Conservation (phyloP, 805 yeast species). For the Candida nanaspora region DNA sequence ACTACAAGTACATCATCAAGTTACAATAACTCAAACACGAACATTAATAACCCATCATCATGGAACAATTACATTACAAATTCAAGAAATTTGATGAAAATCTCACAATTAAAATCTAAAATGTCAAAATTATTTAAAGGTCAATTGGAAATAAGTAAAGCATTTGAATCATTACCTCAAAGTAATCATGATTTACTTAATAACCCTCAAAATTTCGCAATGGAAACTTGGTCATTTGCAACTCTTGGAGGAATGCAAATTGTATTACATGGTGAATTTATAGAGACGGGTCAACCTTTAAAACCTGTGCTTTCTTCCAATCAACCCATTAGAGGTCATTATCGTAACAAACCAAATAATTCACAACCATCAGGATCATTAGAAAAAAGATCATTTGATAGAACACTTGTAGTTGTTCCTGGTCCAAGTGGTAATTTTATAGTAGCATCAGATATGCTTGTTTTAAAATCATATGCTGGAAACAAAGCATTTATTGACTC, state of each 20-base stretch:
- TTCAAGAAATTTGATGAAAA: constrained; percentile 70
- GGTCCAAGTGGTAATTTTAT: constrained; percentile 62
- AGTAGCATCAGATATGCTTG: constrained; percentile 81
- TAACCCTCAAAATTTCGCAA: constrained; percentile 59
- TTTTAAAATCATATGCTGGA: constrained; percentile 55
- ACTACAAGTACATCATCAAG: too few species aligned
- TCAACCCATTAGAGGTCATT: too few species aligned
- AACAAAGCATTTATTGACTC: constrained; percentile 43
- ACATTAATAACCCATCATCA: constrained; percentile 15
- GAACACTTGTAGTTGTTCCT: constrained; percentile 70
- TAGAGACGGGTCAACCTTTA: constrained; percentile 58
- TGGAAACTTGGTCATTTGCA: constrained; percentile 71
- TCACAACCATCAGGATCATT: constrained; percentile 16
- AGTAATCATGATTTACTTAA: constrained; percentile 64
- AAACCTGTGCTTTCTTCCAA: too few species aligned
- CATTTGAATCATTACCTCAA: constrained; percentile 67
- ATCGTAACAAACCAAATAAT: constrained; percentile 4
- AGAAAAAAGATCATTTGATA: constrained; percentile 72
- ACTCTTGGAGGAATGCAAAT: constrained; percentile 73
- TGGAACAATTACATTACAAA: constrained; percentile 66
- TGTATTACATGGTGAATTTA: constrained; percentile 77
- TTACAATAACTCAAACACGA: constrained; percentile 7
- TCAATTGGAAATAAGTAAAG: constrained; percentile 50
- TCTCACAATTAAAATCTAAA: constrained; percentile 49
- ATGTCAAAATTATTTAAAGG: constrained; percentile 60